Evolutionary conservation across 805 yeast genomes (phyloP), one percentile per base, ranked within the genome.

Genomic region (Tetrapisispora namnaoensis): DNA sequence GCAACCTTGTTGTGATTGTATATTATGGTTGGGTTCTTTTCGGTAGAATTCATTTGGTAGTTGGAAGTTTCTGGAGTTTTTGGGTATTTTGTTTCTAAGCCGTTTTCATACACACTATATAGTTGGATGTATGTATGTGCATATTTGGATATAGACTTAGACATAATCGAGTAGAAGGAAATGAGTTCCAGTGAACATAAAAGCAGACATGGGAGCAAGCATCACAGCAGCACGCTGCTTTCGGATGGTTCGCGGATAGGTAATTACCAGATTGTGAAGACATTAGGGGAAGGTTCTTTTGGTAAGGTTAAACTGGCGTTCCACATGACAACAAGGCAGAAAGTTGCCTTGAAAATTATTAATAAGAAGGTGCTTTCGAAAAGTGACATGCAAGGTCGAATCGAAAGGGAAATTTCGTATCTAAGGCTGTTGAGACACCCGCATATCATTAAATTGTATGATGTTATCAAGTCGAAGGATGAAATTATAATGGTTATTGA

Each of bases 401-500:
- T 91, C 30, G 98, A 91, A 72, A 75, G 98, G 57, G 98, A 91
- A 66, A 91, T 91, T 48, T 83, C 95, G 11, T 91, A 91, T 64
- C 72, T 91, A 54, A 73, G 97, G 48, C 73, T 91, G 49, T 73
- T 91, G 52, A 80, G 96, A 66, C 98, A 91, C 67, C 97, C 97
- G 3, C 98, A 91, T 67, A 91, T 91, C 67, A 91, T 91, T 70
- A 91, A 91, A 68, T 73, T 91, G 46, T 91, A 89, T 69, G 98
- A 91, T 66, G 98, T 91, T 39, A 91, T 91, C 65, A 90, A 90
- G 66, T 85, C 95, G 37, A 86, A 86, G 58, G 96, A 91, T 58
- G 98, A 91, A 62, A 91, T 91, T 57, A 86, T 91, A 60, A 91
- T 91, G 96, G 97, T 91, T 30, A 88, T 91, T 61, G 98, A 91